Base-by-base conservation (phyloP, 179 eudicot species). In the Beta corolliflora region DNA sequence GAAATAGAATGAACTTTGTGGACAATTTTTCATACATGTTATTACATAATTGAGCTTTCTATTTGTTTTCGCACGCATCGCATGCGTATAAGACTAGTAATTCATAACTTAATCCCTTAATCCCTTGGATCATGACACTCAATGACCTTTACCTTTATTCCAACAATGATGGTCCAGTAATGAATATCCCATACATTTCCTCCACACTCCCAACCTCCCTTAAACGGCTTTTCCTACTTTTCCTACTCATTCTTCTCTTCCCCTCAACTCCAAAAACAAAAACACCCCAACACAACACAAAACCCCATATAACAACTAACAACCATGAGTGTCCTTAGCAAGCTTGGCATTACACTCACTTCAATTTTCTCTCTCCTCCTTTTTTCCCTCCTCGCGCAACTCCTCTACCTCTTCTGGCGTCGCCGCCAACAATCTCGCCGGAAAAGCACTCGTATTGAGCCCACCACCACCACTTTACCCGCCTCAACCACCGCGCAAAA, bases 341-440 rank as follows among this genome's bases (percentile, higher is more conserved):
- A 79, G 45, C 55, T 87, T 53, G 89, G 85, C 45, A 80, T 67
- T 36, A 82, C 77, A 29, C 90, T 90, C 18, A 64, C 86, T n/a
- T 74, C 83, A 11, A 50, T 87, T 71, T 84, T 90, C 74, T 77
- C 76, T 0, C 8, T 84, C 85, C 73, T 82, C 10, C 80, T 90
- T 55, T 25, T 88, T 12, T 86, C 88, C 14, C 87, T 90, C 68
- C 36, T 84, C 48, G 80, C 84, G 64, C 85, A 90, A 65, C 73
- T 90, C 79, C 41, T 85, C 73, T 90, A 82, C 86, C 81, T 85
- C 77, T 65, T 90, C 48, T 83, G 88, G 81, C 89, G 89, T 73
- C 91, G 91, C 84, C 91, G 85, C 31, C 79, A 45, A 52, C 45
- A 14, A 79, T n/a, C 0, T 36, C 83, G 16, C 46, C 80, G 31